Evolutionary conservation across 2,329 filamentous ascomycete species (phyloP), one percentile per base, ranked within the genome.

Genomic region (Hypoxylon sp.): DNA sequence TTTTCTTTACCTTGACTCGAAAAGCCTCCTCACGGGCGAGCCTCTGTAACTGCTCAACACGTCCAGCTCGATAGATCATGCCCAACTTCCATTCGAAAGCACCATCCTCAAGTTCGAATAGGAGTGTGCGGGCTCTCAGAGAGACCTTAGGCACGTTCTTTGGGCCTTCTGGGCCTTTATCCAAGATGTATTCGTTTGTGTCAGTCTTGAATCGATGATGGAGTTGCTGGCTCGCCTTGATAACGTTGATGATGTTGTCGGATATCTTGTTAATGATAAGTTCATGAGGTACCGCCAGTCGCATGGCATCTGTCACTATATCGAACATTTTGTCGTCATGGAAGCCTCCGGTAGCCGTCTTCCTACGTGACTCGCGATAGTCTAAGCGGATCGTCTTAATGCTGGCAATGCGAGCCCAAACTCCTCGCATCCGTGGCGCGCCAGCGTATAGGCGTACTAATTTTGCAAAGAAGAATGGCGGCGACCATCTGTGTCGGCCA

Each of bases 11-110:
- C 73, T 99, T 99, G 57, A 96, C 79, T 11, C 87, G 81, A 74
- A 96, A 98, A 0, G 94, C 94, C 64, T 96, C 92, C 72, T 97
- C 92, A 38, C 95, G 87, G 3, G 94, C 93, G 51, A 96, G 79
- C 17, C 95, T 85, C 73, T 98, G 95, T 71, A 89, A 88, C 74
- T 98, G 94, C 73, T 99, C 95, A 52, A 93, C 80, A 17, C 94
- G 82, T 0, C 96, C 95, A 41, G 91, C 86, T 26, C 94, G 88
- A 73, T 98, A 99, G 48, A 99, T 99, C 70, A 92, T 88, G 13
- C 93, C 92, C 8, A 99, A 80, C 72, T 97, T 98, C 91, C 93
- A 99, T 73, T 99, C 95, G 69, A 99, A 99, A 0, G 91, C 89
- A 46, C 95, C 94, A 72, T 99, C 95, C 75, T 99, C 95, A 29